phyloP scores from a whole-genome alignment of 495 filamentous ascomycete genomes.

The Talaromyces ruber region DNA sequence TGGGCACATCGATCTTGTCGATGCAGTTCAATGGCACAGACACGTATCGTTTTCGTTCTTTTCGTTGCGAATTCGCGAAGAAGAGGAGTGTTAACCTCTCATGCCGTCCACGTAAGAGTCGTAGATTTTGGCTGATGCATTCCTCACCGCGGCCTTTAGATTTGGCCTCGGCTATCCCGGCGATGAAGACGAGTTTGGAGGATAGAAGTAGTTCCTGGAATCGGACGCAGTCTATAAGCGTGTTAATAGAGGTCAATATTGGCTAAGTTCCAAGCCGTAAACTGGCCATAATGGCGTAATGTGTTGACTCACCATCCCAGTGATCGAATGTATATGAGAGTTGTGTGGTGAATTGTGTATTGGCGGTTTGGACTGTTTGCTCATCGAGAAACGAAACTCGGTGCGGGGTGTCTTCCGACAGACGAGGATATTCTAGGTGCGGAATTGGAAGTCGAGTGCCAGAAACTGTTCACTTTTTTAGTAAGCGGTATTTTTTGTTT shows the following conservation, averaged over 20 bases:
- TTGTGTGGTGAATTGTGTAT: slow-evolving; percentile 33
- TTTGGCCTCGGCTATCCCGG: slow-evolving; percentile 37
- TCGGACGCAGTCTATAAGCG: slow-evolving; percentile 26
- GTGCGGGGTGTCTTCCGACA: slow-evolving; percentile 23
- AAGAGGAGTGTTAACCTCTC: slow-evolving; percentile 30
- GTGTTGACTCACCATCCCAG: slow-evolving; percentile 27
- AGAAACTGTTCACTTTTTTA: slow-evolving; percentile 19
- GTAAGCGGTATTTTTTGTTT: not conserved
- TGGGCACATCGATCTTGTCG: slow-evolving; percentile 27
- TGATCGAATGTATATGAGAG: slow-evolving; percentile 37
- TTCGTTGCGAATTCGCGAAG: slow-evolving; percentile 39
- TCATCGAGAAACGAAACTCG: slow-evolving; percentile 38
- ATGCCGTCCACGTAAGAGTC: slow-evolving; percentile 29
- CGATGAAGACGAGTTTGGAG: slow-evolving; percentile 33
- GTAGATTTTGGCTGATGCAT: slow-evolving; percentile 41
- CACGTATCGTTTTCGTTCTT: slow-evolving; percentile 33
- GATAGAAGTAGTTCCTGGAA: slow-evolving; percentile 37
- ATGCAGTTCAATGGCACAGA: slow-evolving; percentile 36
- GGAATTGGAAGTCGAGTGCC: slow-evolving; percentile 34
- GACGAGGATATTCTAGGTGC: slow-evolving; percentile 36
- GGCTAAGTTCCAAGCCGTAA: too few species aligned
- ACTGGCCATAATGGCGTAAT: too few species aligned
- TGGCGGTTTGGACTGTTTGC: slow-evolving; percentile 34
- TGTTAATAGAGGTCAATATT: not conserved
- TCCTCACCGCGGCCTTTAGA: slow-evolving; percentile 41